Evolutionary conservation across 2,329 filamentous ascomycete genomes (phyloP), one percentile per base, ranked within the genome.

Genomic region (Arthrobotrys sinensis): DNA sequence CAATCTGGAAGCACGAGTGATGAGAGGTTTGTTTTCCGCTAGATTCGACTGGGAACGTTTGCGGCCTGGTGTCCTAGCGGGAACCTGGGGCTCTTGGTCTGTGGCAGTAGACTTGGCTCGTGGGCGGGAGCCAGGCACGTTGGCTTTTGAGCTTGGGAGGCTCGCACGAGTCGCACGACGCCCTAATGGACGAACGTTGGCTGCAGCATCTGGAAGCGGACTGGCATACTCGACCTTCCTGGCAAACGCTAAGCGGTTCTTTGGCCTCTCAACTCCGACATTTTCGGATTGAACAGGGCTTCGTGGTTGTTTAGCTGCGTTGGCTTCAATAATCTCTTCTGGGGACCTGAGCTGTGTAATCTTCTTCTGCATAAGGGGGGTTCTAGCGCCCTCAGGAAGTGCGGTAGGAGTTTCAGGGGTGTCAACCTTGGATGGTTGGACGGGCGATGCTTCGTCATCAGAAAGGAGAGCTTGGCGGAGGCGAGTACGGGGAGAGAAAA

Each of bases 281-380:
- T 60, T 60, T 19, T 60, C 55, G 0, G 55, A 60, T 36, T 60
- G 55, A 28, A 60, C 36, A 19, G 50, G 46, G 10, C 63, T 63
- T n/a, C 52, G 32, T 21, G 38, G 34, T 32, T 65, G 50, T 40
- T 63, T 75, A 2, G 16, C 63, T 12, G 32, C 28, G 34, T 62
- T 75, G 1, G 36, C 43, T 12, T 53, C 32, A 28, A 57, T 45
- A 34, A 53, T 60, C 21, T 60, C 38, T 28, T 75, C 70, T 16
- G 70, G 70, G 3, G 70, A 75, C 11, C 53, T 55, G 0, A 75
- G 63, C 34, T 75, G 70, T 11, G 63, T 67, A 52, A 67, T 75
- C 12, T 65, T 64, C 45, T 75, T 75, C 36, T 75, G 70, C 70
- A 75, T 75, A 34, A 75, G 63, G 34, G 70, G 70, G 2, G 70